Evolutionary conservation across 352 stramenopile genomes (phyloP).

Genomic region (Phytopythium helicoides): DNA sequence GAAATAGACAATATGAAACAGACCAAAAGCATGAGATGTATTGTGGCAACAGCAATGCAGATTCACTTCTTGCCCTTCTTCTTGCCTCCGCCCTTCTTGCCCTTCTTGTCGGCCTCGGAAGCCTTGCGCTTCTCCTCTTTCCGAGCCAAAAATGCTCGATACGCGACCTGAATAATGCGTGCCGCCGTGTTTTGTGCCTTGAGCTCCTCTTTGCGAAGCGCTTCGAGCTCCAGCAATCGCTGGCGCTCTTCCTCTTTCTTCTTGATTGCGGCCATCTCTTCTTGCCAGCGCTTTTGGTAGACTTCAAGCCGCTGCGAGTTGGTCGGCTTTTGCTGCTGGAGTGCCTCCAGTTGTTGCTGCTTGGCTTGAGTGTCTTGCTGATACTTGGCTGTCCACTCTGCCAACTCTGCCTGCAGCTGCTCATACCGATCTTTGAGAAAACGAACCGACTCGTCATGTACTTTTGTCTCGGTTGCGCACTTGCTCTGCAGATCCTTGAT

Average conservation of each 20-base stretch:
- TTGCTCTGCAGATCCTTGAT: constrained; percentile 66
- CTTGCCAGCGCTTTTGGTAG: constrained; percentile 68
- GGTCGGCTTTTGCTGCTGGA: constrained; percentile 53
- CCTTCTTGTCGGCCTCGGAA: constrained; percentile 58
- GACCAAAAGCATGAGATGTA: no score
- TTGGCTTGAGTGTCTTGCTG: constrained; percentile 76
- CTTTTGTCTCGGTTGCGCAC: constrained; percentile 58
- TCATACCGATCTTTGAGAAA: constrained; percentile 85
- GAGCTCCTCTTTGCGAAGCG: constrained; percentile 57
- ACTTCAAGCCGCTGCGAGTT: constrained; percentile 64
- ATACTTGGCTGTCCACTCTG: constrained; percentile 80
- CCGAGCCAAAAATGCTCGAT: constrained; percentile 34
- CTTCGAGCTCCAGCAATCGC: constrained; percentile 62
- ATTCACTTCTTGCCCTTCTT: constrained; percentile 53
- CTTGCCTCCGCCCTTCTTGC: constrained; percentile 54
- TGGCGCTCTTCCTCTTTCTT: constrained; percentile 72
- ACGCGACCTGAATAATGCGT: constrained; percentile 68
- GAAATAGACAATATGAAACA: no score
- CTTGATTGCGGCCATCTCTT: constrained; percentile 69
- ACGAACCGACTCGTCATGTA: constrained; percentile 71
- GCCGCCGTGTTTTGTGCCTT: constrained; percentile 69
- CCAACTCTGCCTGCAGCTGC: constrained; percentile 53
- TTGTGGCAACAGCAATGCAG: no score
- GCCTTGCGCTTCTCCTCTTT: constrained; percentile 68
- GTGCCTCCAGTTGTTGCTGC: constrained; percentile 51